These are phyloP conservation scores for Stramenopiles sp. DNA, from an alignment of 352 stramenopile species.

Conservation along the genomic window DNA sequence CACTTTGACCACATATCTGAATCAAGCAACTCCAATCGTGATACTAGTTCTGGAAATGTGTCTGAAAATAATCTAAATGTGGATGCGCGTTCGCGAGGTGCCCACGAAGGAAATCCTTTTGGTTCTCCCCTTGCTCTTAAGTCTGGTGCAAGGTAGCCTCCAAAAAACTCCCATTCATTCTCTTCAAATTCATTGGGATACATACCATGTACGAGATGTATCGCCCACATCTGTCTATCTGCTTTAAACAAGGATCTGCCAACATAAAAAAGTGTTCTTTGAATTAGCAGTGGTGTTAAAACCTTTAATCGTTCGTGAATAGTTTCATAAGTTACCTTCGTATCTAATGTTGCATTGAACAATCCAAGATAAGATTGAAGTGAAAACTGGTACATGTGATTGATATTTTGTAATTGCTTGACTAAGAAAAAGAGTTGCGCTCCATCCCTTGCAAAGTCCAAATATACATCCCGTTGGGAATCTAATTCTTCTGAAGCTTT, in stretches of 20 bases:
- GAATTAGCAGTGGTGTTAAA: slow-evolving; percentile 41
- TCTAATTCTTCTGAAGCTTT: slow-evolving; percentile 54
- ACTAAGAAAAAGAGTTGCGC: slow-evolving; percentile 66
- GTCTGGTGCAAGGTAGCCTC: slow-evolving; percentile 27
- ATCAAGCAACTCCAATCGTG: slow-evolving; percentile 21
- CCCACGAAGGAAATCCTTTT: slow-evolving; percentile 21
- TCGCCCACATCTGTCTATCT: slow-evolving; percentile 53
- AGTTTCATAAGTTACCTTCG: neutral
- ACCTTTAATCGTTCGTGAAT: slow-evolving; percentile 23
- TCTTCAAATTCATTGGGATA: slow-evolving; percentile 50
- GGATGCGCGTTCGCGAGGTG: slow-evolving; percentile 36
- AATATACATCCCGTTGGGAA: slow-evolving; percentile 50
- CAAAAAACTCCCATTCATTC: slow-evolving; percentile 63
- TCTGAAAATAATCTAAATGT: slow-evolving; percentile 31
- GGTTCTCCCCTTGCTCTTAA: neutral
- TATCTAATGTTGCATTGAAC: slow-evolving; percentile 22
- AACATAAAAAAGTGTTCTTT: slow-evolving; percentile 42
- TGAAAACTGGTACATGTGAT: slow-evolving; percentile 81
- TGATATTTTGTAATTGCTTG: slow-evolving; percentile 38
- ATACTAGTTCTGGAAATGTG: slow-evolving; percentile 26
- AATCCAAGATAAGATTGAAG: slow-evolving; percentile 42
- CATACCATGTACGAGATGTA: slow-evolving; percentile 65
- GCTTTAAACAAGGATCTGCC: slow-evolving; percentile 58
- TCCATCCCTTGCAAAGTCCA: slow-evolving; percentile 40
- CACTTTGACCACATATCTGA: slow-evolving; percentile 50